A percentile compares a stretch with the other conserved stretches of the same genome.
phyloP scores from a whole-genome alignment of 176 grass and related monocot genomes.

The Puya raimondii region DNA sequence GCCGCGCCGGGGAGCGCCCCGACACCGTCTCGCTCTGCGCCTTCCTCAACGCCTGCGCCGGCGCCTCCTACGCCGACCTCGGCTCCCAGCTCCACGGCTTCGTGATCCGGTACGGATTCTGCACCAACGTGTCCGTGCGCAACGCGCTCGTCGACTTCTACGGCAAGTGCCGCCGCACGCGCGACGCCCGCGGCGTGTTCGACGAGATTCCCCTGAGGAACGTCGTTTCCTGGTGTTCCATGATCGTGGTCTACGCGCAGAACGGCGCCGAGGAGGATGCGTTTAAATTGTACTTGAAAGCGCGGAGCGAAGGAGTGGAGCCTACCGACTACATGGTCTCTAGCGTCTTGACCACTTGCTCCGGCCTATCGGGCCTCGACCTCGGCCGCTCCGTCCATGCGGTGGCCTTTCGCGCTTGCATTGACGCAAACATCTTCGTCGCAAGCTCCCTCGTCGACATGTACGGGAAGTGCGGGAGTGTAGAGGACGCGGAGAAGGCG shows the following conservation, averaged over 20 bases:
- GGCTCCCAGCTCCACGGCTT: conserved; percentile 61
- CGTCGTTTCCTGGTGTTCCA: conserved; percentile 70
- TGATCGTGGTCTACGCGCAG: conserved; percentile 49
- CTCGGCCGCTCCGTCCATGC: conserved; percentile 53
- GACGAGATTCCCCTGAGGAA: conserved; percentile 50
- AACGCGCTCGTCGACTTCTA: conserved; percentile 78
- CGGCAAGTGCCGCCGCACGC: conserved; percentile 41
- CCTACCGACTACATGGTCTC: conserved; percentile 72
- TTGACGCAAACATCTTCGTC: conserved; percentile 58
- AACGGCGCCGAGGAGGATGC: conserved; percentile 61
- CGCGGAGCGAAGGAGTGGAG: conserved; percentile 48
- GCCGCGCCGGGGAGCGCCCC: conserved; percentile 25
- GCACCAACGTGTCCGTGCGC: conserved; percentile 33
- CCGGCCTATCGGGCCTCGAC: conserved; percentile 53
- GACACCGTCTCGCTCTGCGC: conserved; percentile 55
- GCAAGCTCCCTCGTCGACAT: conserved; percentile 64
- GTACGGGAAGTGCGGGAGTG: conserved; percentile 69
- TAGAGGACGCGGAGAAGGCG: conserved; percentile 38
- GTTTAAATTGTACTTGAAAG: conserved; percentile 44
- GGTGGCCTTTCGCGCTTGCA: conserved; percentile 46
- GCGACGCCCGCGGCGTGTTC: conserved; percentile 45
- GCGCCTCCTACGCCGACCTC: conserved; percentile 21
- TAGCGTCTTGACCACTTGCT: conserved; percentile 63
- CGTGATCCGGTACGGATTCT: conserved; percentile 33
- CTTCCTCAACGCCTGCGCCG: conserved; percentile 62